Evolutionary conservation across 139 green algal genomes (phyloP), one percentile per base, ranked within the genome.

Genomic region (Spirogloea muscicola): DNA sequence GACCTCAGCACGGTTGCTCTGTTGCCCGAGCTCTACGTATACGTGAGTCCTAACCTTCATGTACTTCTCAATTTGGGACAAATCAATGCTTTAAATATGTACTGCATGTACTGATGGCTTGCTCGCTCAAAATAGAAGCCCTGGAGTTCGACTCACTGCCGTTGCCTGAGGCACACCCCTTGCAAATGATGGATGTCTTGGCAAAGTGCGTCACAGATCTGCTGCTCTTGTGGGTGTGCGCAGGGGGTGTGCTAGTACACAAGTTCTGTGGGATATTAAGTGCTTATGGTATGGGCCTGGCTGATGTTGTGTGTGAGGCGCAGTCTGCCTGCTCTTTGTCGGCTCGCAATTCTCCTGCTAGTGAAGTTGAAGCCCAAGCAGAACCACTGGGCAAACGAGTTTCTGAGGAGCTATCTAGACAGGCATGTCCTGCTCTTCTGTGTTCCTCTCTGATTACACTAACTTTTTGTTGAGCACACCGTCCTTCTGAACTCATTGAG

Each of bases 1-100:
- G 94, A 3, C 92, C 89, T 6, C 94, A 98, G 85, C 94, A 98
- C 58, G 92, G 92, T 0, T 98, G 94, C 72, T 91, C 94, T 18
- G 95, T 98, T 37, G 94, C 94, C 0, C 49, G 73, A 1, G 77
- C 86, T 1, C 90, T 98, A 27, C 89, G 90, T 72, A 98, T 98
- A 84, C 18, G 69, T 77, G 16, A 37, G 69, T 61, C 43, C 9
- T 40, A n/a, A n/a, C n/a, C n/a, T n/a, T n/a, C n/a, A n/a, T n/a
- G n/a, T n/a, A n/a, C n/a, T n/a, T n/a, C n/a, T n/a, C n/a, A n/a
- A n/a, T n/a, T n/a, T n/a, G n/a, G n/a, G n/a, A n/a, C n/a, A n/a
- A n/a, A n/a, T n/a, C n/a, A n/a, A n/a, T n/a, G n/a, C n/a, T n/a
- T n/a, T n/a, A n/a, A n/a, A n/a, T n/a, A n/a, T n/a, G n/a, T n/a